Evolutionary conservation across 768 basidiomycete species (phyloP), one percentile per base, ranked within the genome.

Genomic region (Trametes elegans): DNA sequence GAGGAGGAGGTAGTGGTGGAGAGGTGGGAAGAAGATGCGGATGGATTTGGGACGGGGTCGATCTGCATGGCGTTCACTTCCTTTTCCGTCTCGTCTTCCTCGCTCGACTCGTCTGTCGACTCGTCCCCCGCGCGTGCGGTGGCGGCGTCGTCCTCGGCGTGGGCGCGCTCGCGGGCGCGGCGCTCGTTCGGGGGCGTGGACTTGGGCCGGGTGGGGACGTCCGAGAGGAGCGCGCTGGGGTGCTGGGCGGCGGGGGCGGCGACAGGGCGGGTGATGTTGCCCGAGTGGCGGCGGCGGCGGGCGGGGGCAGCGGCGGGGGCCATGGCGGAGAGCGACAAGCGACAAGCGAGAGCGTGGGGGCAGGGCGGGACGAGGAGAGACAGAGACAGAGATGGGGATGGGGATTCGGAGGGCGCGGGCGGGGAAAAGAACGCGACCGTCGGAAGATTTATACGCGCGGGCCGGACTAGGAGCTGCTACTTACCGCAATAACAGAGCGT

Each of bases 101-200:
- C 46, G 53, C 53, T 55, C 5, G 53, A 50, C 23, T 40, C 42
- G 4, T 49, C 47, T n/a, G 42, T 51, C 6, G 49, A 51, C 14
- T 34, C 49, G 42, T 62, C 62, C 62, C 69, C 66, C 61, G 66
- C 68, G 56, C 57, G 69, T n/a, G n/a, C n/a, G n/a, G n/a, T n/a
- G n/a, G n/a, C n/a, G 55, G 68, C 65, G 49, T 53, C 57, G 27
- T 51, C 59, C 66, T 51, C 60, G n/a, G 58, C 57, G 42, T 58
- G 57, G 27, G 65, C 66, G 53, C 58, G 62, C 34, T 70, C 47
- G 58, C 73, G 59, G 72, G 68, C 60, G 60, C 55, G 62, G 42
- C 85, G 78, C 62, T 87, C 84, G 26, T 83, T 73, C 8, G 73
- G 77, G 2, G 88, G 87, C 0, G 88, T 86, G 13, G 85, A 87